Conservation (phyloP, 495 filamentous ascomycete species). For the Staphylotrichum tortipilum region DNA sequence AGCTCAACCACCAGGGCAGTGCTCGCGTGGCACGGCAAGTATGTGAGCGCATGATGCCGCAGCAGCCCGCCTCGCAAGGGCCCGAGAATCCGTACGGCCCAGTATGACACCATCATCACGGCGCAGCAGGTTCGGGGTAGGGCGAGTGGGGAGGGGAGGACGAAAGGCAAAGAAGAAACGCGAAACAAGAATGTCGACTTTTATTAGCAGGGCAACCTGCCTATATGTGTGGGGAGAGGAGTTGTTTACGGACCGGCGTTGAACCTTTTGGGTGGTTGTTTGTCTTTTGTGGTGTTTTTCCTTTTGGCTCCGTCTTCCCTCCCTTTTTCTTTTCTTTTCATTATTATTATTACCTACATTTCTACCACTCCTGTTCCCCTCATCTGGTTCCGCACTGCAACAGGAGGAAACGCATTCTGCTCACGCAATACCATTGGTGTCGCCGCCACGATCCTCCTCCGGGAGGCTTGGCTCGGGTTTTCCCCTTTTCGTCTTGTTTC, state of each 20-base stretch:
- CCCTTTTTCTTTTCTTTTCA: not conserved
- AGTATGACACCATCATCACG: not conserved
- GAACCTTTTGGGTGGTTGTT: no score
- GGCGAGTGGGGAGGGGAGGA: no score
- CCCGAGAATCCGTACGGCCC: constrained; percentile 2
- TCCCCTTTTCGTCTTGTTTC: not conserved
- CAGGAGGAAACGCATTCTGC: not conserved
- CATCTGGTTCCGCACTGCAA: no score
- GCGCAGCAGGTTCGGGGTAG: no score
- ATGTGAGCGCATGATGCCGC: constrained; percentile 32
- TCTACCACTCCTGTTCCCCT: no score
- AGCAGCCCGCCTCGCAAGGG: constrained; percentile 5
- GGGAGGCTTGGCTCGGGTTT: no score
- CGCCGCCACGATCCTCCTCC: no score
- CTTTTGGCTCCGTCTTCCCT: not conserved
- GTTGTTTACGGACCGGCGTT: no score
- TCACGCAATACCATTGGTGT: no score
- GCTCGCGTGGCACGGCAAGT: constrained; percentile 35
- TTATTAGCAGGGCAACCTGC: constrained; percentile 1
- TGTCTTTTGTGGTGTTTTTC: not conserved
- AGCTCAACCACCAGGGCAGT: constrained; percentile 26
- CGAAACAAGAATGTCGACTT: not conserved
- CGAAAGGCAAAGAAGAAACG: not conserved
- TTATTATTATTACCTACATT: no score
- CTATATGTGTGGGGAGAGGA: not conserved